Base-by-base conservation (phyloP, 2,329 filamentous ascomycete species). In the Penicillium hesseltinei region DNA sequence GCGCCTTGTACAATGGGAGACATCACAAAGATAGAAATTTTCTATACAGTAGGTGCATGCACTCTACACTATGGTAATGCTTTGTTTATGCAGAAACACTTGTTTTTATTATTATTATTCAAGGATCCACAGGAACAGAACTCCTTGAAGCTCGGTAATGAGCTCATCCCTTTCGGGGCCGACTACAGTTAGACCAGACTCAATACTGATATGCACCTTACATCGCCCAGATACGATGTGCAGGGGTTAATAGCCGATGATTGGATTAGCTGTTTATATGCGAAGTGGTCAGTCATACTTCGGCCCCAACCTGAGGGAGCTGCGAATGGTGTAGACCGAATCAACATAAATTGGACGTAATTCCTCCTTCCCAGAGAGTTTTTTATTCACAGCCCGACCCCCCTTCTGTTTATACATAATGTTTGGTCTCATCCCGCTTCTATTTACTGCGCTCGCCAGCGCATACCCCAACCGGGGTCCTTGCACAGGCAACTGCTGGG, bases 401-500 rank as follows among this genome's bases (percentile, higher is more conserved):
- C 36, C 40, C 4, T 27, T 50, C 27, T 43, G 31, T 39, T n/a
- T 43, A 43, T 51, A 38, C 48, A 66, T 29, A 19, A 68, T 67
- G 66, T 56, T 67, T 54, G 57, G 61, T 19, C 58, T 69, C 15
- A 40, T 68, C n/a, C 62, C 50, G 8, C 43, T 62, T 45, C 53
- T 69, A 4, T 63, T 68, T 36, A 47, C 65, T 38, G 62, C 69
- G 2, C 54, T 71, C 29, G 64, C 58, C 36, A 62, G 64, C 21
- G 70, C 67, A 33, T 74, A 72, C 53, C 58, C 70, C 5, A 58
- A 68, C 56, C 69, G 69, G 7, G 71, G 70, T 13, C 54, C 67
- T 38, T 74, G 72, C 54, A 69, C 64, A 1, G 72, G 72, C 33
- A 52, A 67, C 35, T 74, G 72, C 60, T 71, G 69, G 67, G 65